These are phyloP conservation scores for Hyphodiscus sp. DNA, from an alignment of 2,329 filamentous ascomycete species.

Conservation along the genomic window DNA sequence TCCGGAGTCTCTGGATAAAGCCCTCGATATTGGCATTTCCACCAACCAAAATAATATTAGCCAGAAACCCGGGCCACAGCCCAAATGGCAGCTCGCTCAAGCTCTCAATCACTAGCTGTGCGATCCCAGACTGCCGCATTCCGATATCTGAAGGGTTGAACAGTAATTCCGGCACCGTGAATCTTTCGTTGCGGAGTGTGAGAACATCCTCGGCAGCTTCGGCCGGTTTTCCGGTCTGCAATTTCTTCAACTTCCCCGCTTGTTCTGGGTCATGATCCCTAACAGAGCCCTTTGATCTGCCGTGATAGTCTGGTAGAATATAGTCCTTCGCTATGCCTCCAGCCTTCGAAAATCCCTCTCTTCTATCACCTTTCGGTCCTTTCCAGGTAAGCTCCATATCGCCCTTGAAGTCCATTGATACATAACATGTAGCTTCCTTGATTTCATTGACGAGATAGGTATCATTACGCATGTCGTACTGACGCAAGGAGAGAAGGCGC, in stretches of 20 bases:
- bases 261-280: conserved; percentile 70
- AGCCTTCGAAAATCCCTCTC: conserved; percentile 39
- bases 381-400: conserved; percentile 86
- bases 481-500: conserved; percentile 78
- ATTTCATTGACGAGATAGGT: conserved; percentile 91
- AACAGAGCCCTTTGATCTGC: conserved; percentile 56
- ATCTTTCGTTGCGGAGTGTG: conserved; percentile 86
- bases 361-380: conserved; percentile 55
- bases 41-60: conserved; percentile 84
- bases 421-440: conserved; percentile 84
- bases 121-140: conserved; percentile 73
- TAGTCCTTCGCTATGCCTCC: conserved; percentile 78
- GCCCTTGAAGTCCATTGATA: conserved; percentile 66
- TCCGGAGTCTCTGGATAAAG: conserved; percentile 72
- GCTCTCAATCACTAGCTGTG: conserved; percentile 76
- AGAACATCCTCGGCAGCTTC: conserved; percentile 66
- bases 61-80: conserved; percentile 74
- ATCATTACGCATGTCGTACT: conserved; percentile 95
- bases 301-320: conserved; percentile 74
- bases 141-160: conserved; percentile 85
- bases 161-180: conserved; percentile 80
- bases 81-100: conserved; percentile 70
- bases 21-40: conserved; percentile 76
- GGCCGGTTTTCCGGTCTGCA: conserved; percentile 36
- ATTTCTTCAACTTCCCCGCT: conserved; percentile 42